Conservation (phyloP, 177 flowering plant genomes). For the Vitis hybrid region DNA sequence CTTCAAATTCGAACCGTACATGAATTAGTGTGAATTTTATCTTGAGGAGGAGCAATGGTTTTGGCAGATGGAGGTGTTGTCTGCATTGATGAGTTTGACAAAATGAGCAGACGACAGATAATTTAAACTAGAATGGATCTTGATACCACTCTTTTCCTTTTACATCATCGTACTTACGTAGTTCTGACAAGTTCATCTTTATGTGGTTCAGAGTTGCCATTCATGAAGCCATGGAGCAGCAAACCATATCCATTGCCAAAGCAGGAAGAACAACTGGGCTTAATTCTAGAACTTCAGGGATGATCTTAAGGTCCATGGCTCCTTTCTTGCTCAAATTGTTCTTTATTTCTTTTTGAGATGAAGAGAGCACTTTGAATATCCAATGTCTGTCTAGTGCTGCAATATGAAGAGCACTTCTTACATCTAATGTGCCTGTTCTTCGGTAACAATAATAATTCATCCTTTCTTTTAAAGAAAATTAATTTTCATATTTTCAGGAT, state of each 20-base stretch:
- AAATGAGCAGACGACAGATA: constrained; percentile 99
- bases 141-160: background rate
- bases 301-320: constrained; percentile 77
- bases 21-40: constrained; percentile 89
- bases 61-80: constrained; percentile 99
- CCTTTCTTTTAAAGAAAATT: too few relatives aligned
- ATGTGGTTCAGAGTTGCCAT: constrained; percentile 81
- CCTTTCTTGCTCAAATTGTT: too few relatives aligned
- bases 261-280: constrained; percentile 99
- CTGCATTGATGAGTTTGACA: constrained; percentile 98
- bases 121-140: background rate
- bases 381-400: too few relatives aligned
- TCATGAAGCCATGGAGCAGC: constrained; percentile 99
- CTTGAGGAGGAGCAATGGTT: constrained; percentile 99
- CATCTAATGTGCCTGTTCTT: too few relatives aligned
- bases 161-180: background rate
- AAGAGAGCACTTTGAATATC: too few relatives aligned
- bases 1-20: too few relatives aligned
- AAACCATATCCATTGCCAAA: constrained; percentile 98
- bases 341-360: too few relatives aligned
- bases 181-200: constrained; percentile 5
- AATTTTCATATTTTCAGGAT: too few relatives aligned
- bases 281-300: constrained; percentile 97
- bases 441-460: too few relatives aligned
- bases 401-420: too few relatives aligned